Base-by-base conservation (phyloP, 805 yeast species). In the Naumovozyma baii region DNA sequence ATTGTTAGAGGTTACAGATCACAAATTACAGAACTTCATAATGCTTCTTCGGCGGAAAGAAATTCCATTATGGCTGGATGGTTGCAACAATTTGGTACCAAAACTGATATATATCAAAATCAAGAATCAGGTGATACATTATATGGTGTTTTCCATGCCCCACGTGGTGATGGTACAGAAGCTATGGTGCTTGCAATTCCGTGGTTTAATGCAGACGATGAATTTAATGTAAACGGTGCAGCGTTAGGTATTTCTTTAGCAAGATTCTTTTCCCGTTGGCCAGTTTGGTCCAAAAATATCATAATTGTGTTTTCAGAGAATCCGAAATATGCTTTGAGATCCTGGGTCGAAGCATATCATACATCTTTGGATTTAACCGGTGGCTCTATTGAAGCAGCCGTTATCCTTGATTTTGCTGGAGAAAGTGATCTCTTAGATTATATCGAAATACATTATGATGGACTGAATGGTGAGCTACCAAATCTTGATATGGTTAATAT, bases 301-400 rank as follows among this genome's bases (percentile, higher is more conserved):
- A 83, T 92, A 19, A 65, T 92, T 33, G 95, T 88, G 19, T 73
- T 86, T 37, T 87, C 95, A 3, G 76, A 78, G 37, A 76, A 87
- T 53, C 76, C 82, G 1, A 74, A 74, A 34, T 66, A 68, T 22
- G 76, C 92, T 1, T 66, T 90, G 42, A 68, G 95, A 42, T 66
- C 78, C 3, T 92, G 97, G 97, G 96, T 90, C 7, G 85, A 83
- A 43, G 95, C 94, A 0, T 92, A 92, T 59, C 97, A 92, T 54
- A 78, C 84, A 0, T 67, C 81, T 0, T 65, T 92, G 53, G 94
- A 86, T 51, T 68, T 78, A 39, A 87, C 96, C 1, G 96, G 94
- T 28, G 99, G 99, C 0, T 76, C 92, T 1, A 82, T 92, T 31
- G 96, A 92, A 51, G 83, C 92, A 28, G 97, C 96, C 0, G 56